Base-by-base conservation (phyloP, 257 asterid species). In the Salvia splendens region DNA sequence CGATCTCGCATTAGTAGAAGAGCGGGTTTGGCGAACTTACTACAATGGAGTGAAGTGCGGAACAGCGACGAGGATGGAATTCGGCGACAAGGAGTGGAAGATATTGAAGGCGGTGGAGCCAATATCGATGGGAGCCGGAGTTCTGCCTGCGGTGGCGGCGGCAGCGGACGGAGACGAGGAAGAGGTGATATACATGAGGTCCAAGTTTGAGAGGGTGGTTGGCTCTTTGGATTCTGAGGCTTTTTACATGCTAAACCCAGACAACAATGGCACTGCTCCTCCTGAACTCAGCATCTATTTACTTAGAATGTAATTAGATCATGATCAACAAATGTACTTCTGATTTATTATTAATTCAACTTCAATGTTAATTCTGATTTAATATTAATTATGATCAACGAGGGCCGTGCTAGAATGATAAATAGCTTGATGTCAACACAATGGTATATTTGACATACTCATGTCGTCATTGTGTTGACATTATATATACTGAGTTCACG, bases 171-270 rank as follows among this genome's bases (percentile, higher is more conserved):
- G 62, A 1, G 57, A 61, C 17, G 82, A 51, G 9, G 77, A 70
- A 6, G 89, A 82, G 46, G 8, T 85, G 12, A 85, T 82, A 85
- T 82, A 82, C 50, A 80, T 85, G 87, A 85, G 91, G 60, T 85
- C 86, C 0, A 85, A 82, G 58, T 85, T 85, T 65, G 91, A 85
- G 58, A 85, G 87, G 64, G 87, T 85, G 32, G 80, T 82, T 40
- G 91, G 91, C 17, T 80, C 86, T 3, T 56, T 78, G 58, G 87
- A 82, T 78, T 85, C 86, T 0, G 91, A 85, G 73, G 91, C 91
- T 12, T 78, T 85, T 53, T 85, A 85, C 45, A 85, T 85, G 91
- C 77, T 85, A 81, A 82, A 85, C 40, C 91, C 91, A 53, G 91
- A 85, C 70, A 74, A 74, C 51, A 71, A 80, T 67, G 24, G 12